Evolutionary conservation across 2,329 filamentous ascomycete genomes (phyloP), one percentile per base, ranked within the genome.

Genomic region (Microascus cirrosus): DNA sequence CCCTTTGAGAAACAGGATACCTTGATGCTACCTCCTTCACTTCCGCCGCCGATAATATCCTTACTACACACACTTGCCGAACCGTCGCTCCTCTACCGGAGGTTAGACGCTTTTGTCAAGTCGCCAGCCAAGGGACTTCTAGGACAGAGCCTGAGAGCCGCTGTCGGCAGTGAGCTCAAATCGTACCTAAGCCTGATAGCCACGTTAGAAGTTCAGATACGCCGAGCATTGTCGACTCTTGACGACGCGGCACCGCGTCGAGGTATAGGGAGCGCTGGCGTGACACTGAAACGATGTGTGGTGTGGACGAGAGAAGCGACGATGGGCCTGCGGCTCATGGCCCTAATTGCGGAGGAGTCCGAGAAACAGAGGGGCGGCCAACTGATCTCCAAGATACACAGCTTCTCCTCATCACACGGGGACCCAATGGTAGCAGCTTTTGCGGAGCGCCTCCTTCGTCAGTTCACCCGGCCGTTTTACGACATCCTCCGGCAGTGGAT

Each of bases 291-390:
- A 70, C 81, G 94, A 68, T 97, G 93, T 65, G 88, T 99, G 2
- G 88, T 99, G 25, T 99, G 95, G 95, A 97, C 92, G 10, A 84
- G 93, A 63, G 95, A 99, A 70, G 90, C 94, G 7, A 99, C 94
- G 1, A 95, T 97, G 86, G 94, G 92, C 0, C 73, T 99, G 63
- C 84, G 94, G 18, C 76, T 99, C 58, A 92, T 99, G 88, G 95
- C 90, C 65, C 72, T 96, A 59, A 96, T 99, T 66, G 90, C 95
- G 0, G 92, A 97, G 67, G 89, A 96, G 68, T 90, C 93, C 1
- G 87, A 86, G 64, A 87, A 82, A 73, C 80, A 79, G 69, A 91
- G 87, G 64, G 94, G 95, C 1, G 94, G 95, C 4, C 89, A 96
- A 70, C 77, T 99, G 28, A 95, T 99, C 64, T 91, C 91, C 3